A percentile compares a stretch with the other conserved stretches of the same genome.
Conservation (phyloP, 192 early-diverging fungal species). For the Coemansia reversa region DNA sequence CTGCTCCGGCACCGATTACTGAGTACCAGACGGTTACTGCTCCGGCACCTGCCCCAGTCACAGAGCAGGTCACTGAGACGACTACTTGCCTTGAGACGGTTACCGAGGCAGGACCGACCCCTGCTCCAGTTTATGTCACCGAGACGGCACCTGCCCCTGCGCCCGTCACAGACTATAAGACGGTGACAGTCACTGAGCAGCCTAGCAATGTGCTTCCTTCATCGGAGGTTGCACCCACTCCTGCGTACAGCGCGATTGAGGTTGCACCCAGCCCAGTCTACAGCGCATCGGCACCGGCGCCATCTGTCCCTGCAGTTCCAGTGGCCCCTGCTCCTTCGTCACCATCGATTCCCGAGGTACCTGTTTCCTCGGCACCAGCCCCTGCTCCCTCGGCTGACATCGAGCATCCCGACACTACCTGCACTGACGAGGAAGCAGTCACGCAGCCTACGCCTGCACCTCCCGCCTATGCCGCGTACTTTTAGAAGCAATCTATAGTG, state of each 20-base stretch:
- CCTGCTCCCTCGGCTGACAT: not conserved
- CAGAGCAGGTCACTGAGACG: conserved; percentile 19
- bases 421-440: conserved; percentile 18
- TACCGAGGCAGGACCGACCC: conserved; percentile 20
- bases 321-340: not conserved
- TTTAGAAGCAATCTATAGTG: not conserved
- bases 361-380: conserved; percentile 6
- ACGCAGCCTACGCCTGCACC: conserved; percentile 11
- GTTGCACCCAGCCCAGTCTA: no score
- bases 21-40: conserved; percentile 19
- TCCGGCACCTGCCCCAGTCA: conserved; percentile 24
- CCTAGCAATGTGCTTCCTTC: conserved; percentile 10
- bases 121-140: conserved; percentile 32
- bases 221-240: not conserved
- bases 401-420: conserved; percentile 32
- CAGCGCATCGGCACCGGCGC: not conserved
- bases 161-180: conserved; percentile 22
- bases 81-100: conserved; percentile 17
- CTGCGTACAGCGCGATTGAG: conserved; percentile 18
- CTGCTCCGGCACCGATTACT: conserved; percentile 19
- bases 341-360: conserved; percentile 1
- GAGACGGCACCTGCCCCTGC: conserved; percentile 28
- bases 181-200: conserved; percentile 17
- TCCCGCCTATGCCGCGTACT: conserved; percentile 9
- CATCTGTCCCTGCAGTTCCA: conserved; percentile 7